A percentile compares a stretch with the other conserved stretches of the same genome.
Evolutionary conservation across 768 basidiomycete genomes (phyloP).

Genomic region (Leccinellum luteum): DNA sequence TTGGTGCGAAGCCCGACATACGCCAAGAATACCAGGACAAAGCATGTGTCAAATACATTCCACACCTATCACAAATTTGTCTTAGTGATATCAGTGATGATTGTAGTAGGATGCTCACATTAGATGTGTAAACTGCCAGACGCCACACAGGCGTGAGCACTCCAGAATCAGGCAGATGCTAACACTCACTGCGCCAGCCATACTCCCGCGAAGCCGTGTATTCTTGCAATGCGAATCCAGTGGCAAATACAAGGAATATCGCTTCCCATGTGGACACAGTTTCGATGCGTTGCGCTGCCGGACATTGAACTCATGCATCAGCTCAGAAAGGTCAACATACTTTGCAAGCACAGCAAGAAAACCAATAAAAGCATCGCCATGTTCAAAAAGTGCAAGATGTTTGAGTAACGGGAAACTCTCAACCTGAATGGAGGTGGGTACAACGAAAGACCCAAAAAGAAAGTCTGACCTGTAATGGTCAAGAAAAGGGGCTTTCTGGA

Average conservation of each 20-base stretch:
- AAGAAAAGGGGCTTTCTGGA: constrained; percentile 63
- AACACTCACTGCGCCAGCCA: constrained; percentile 78
- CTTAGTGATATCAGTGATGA: not conserved
- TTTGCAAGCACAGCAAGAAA: constrained; percentile 72
- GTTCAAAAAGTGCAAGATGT: constrained; percentile 75
- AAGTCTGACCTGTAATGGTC: constrained; percentile 72
- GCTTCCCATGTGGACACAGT: constrained; percentile 60
- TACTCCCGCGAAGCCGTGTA: constrained; percentile 86
- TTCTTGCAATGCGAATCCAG: constrained; percentile 81
- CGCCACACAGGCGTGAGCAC: constrained; percentile 1
- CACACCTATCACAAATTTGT: constrained; percentile 56
- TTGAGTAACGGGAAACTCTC: constrained; percentile 79
- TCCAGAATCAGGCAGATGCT: not conserved
- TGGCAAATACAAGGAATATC: constrained; percentile 71
- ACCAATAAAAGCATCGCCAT: constrained; percentile 64
- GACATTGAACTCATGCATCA: constrained; percentile 1
- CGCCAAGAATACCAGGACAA: constrained; percentile 63
- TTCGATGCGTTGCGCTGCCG: constrained; percentile 54
- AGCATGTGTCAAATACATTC: constrained; percentile 85
- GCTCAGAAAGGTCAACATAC: constrained; percentile 42
- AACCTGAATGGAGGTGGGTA: constrained; percentile 42
- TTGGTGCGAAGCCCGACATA: constrained; percentile 65
- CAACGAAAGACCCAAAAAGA: not conserved
- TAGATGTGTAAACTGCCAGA: constrained; percentile 72
- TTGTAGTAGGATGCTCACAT: constrained; percentile 47